Base-by-base conservation (phyloP, 129 eudicot species). In the Pittosporum tobira region DNA sequence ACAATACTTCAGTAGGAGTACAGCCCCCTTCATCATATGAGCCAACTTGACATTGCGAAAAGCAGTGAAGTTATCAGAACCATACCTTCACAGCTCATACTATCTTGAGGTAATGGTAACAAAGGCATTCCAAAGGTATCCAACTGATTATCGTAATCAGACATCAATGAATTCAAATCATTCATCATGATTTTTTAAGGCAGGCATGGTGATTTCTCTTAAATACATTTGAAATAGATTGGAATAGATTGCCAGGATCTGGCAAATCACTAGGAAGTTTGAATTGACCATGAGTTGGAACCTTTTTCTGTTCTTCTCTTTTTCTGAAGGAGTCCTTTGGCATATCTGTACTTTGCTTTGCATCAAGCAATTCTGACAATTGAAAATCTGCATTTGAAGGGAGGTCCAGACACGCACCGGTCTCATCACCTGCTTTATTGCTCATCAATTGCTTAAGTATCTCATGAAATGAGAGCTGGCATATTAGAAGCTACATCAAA, bases 101-200 rank as follows among this genome's bases (percentile, higher is more conserved):
- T 71, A 46, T 91, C 99, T 37, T 79, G 83, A 67, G 99, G 99
- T 62, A 87, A 27, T 68, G 88, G 88, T 59, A 81, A 56, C 63
- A 74, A 80, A 42, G 99, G 99, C 94, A 91, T 91, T 36, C 96
- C 88, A 54, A 83, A 91, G 21, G 90, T 81, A 64, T 91, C 99
- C 12, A 96, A 86, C 68, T 87, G 94, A 62, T 84, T 87, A 55
- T 86, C 93, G 34, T 77, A 80, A 69, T 91, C 94, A 21, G 88
- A 77, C 84, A 83, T 81, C 77, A 91, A 67, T 5, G 90, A 71
- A 61, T 71, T 83, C 59, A 91, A 57, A 51, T 91, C 99, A 22
- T 60, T 70, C 73, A 81, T 79, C 10, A 79, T 76, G 36, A 91
- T 79, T 60, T 86, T 47, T 83, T 81, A 54, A 83, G 22, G 59